Base-by-base conservation (phyloP, 495 filamentous ascomycete genomes). In the Tuber calosporum region DNA sequence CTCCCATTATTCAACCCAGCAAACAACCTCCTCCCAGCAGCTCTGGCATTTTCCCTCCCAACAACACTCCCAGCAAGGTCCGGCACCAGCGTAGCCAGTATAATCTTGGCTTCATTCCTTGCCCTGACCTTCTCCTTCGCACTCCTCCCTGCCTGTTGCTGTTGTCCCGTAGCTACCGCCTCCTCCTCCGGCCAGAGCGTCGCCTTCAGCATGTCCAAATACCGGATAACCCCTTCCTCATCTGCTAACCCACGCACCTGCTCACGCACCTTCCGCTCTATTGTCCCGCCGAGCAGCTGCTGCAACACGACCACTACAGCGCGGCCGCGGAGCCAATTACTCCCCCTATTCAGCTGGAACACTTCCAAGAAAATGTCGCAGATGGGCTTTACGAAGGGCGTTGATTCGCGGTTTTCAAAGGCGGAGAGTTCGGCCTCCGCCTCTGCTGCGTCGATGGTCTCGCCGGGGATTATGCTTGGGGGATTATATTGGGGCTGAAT, bases 301-400 rank as follows among this genome's bases (percentile, higher is more conserved):
- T 98, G 82, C 86, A 97, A 74, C 84, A 97, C 94, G 80, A 96
- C 92, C 39, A 99, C 94, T 1, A 98, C 96, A 20, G 96, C 95
- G 26, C 96, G 89, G 13, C 95, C 96, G 26, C 96, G 91, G 8
- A 99, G 88, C 91, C 91, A 93, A 81, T 96, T 98, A 82, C 94
- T 97, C 26, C 93, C 94, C 40, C 90, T 88, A 80, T 97, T 97
- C 38, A 98, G 87, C 81, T 97, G 93, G 82, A 99, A 99, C 17
- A 92, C 87, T 84, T 98, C 96, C 53, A 98, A 89, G 82, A 99
- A 99, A 70, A 98, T 88, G 82, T 99, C 95, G 82, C 93, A 97
- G 75, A 99, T 97, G 11, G 96, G 96, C 80, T 97, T 98, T 76
- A 99, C 93, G 82, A 99, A 97, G 9, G 96, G 96, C 80, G 96